Conservation (phyloP, 2,329 filamentous ascomycete species). For the Aspergillus caelatus region DNA sequence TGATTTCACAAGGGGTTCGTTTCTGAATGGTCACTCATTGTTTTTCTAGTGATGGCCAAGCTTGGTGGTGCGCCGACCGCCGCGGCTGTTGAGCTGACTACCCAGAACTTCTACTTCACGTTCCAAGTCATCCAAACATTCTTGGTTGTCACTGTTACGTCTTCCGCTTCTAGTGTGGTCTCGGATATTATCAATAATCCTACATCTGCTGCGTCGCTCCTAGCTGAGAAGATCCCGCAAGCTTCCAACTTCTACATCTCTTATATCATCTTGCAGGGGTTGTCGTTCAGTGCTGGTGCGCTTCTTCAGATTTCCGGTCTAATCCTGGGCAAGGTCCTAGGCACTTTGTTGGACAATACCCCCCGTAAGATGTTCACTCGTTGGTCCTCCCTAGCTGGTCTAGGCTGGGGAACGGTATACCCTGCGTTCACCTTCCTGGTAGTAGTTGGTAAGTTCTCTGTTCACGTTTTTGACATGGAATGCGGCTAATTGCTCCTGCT, state of each 20-base stretch:
- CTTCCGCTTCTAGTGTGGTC: slow-evolving; percentile 73
- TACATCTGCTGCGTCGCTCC: slow-evolving; percentile 60
- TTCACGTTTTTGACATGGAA: slow-evolving; percentile 5
- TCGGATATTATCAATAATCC: slow-evolving; percentile 67
- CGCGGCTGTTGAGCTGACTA: slow-evolving; percentile 81
- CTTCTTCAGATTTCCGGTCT: slow-evolving; percentile 76
- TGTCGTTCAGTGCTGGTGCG: slow-evolving; percentile 74
- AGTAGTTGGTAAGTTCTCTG: slow-evolving; percentile 66
- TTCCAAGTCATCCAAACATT: slow-evolving; percentile 82
- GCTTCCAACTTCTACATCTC: slow-evolving; percentile 94
- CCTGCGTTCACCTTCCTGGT: slow-evolving; percentile 80
- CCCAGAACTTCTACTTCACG: slow-evolving; percentile 84
- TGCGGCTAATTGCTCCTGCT: neutral
- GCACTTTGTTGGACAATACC: slow-evolving; percentile 73
- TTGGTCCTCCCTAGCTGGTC: slow-evolving; percentile 72
- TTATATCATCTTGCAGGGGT: slow-evolving; percentile 90
- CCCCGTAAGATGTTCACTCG: slow-evolving; percentile 79
- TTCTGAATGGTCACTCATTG: neutral
- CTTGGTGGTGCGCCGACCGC: slow-evolving; percentile 77
- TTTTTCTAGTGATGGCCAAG: slow-evolving; percentile 68
- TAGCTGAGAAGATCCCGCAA: slow-evolving; percentile 75
- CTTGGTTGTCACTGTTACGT: slow-evolving; percentile 79
- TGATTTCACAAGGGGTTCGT: neutral
- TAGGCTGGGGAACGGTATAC: slow-evolving; percentile 82
- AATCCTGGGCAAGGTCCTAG: slow-evolving; percentile 71